Percentiles rank a stretch among this genome's conserved stretches.
Conservation (phyloP, 1,284 basidiomycete genomes). For the Coniferiporia weirii region DNA sequence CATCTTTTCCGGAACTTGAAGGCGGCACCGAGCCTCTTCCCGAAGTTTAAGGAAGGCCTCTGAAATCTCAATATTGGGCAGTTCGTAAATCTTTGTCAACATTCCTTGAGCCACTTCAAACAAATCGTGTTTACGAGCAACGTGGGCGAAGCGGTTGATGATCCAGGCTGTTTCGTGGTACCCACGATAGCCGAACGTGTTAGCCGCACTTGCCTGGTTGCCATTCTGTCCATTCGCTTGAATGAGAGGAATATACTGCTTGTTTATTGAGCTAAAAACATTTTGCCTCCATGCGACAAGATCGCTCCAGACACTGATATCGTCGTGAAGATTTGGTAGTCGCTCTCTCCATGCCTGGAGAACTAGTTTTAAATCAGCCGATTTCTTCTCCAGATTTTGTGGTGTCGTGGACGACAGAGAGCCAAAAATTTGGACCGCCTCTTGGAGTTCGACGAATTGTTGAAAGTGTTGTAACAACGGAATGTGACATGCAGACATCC, state of each 20-base stretch:
- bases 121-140: conserved; percentile 95
- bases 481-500: conserved; percentile 88
- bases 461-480: conserved; percentile 97
- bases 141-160: conserved; percentile 99
- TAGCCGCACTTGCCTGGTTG: conserved; percentile 52
- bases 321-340: conserved; percentile 93
- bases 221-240: conserved; percentile 44
- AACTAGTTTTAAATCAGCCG: conserved; percentile 92
- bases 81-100: conserved; percentile 95
- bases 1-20: conserved; percentile 92
- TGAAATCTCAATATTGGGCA: conserved; percentile 99
- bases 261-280: conserved; percentile 77
- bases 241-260: conserved; percentile 92
- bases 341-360: conserved; percentile 97
- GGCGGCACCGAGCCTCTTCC: conserved; percentile 99
- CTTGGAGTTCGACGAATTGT: conserved; percentile 97
- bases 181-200: conserved; percentile 95
- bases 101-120: conserved; percentile 95
- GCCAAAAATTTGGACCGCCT: conserved; percentile 93
- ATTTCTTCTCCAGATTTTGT: conserved; percentile 91
- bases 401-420: conserved; percentile 85
- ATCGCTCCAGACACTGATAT: conserved; percentile 99
- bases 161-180: conserved; percentile 99
- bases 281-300: conserved; percentile 97
- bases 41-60: conserved; percentile 99